Base-by-base conservation (phyloP, 331 rosid species). In the Rosa hybrid region DNA sequence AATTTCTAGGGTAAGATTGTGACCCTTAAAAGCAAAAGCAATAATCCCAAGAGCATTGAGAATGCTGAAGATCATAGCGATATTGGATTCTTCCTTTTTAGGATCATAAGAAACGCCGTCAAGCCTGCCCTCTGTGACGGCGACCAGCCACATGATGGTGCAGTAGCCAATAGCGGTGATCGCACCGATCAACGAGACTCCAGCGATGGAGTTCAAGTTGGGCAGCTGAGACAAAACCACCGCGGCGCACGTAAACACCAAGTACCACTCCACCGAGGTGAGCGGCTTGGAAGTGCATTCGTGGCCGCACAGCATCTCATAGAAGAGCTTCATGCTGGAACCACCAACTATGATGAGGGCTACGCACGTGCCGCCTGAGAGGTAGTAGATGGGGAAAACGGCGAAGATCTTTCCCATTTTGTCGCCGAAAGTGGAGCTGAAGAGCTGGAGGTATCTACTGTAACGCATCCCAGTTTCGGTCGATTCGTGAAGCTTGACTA, bases 401-500 rank as follows among this genome's bases (percentile, higher is more conserved):
- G 84, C 77, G 17, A 81, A 56, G 38, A 76, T 48, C 34, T 81
- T 81, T 46, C 68, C 81, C 81, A 76, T 81, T 59, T 77, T 81
- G 10, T 81, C 84, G 3, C 75, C 83, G 25, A 76, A 76, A 72
- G 84, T 64, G 12, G 81, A 74, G 49, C 70, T 71, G 81, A 80
- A 76, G 64, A 80, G 84, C 69, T 84, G 83, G 13, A 84, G 84
- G 25, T 71, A 84, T 80, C 84, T 80, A 68, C 87, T 84, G 64
- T 80, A 80, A 46, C 87, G 84, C 87, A 80, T 72, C 81, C 84
- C 84, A 1, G 76, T 70, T 71, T 70, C 64, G 4, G 49, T 83
- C 57, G 83, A 82, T 25, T 86, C 82, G 46, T 86, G 89, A 18
- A 86, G 86, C 41, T 77, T 54, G 10, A 86, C 81, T 56, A 86